A percentile compares a stretch with the other conserved stretches of the same genome.
Evolutionary conservation across 2,329 filamentous ascomycete species (phyloP).

Genomic region (Ceratocystis albifundus): DNA sequence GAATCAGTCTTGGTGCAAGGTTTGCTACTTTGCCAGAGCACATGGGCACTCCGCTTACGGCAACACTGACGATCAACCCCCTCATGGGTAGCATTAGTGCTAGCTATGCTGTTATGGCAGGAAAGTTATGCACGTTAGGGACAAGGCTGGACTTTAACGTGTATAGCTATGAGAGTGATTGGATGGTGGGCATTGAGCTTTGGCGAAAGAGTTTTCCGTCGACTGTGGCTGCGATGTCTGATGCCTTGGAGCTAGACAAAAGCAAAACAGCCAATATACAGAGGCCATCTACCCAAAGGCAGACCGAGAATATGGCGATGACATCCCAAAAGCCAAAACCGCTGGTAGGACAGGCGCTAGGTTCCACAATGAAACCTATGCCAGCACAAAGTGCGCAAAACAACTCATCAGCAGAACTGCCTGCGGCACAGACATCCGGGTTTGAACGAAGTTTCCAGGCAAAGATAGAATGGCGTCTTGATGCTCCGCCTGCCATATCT

Average conservation of each 20-base stretch:
- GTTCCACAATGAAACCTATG: not conserved
- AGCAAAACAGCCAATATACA: not conserved
- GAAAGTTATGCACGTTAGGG: constrained; percentile 69
- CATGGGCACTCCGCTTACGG: constrained; percentile 79
- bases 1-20: constrained; percentile 74
- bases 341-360: not conserved
- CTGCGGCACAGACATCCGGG: constrained; percentile 20
- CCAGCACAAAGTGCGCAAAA: not conserved
- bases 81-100: constrained; percentile 88
- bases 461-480: constrained; percentile 42
- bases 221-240: constrained; percentile 30
- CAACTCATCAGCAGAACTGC: not conserved
- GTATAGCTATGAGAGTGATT: constrained; percentile 93
- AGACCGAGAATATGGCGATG: not conserved
- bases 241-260: constrained; percentile 19
- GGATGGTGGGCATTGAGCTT: constrained; percentile 82
- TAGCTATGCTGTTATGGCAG: constrained; percentile 83
- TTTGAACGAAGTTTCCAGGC: constrained; percentile 41
- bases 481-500: constrained; percentile 25
- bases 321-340: not conserved
- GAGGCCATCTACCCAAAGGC: not conserved
- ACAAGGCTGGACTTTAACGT: constrained; percentile 95
- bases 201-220: constrained; percentile 56
- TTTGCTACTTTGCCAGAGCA: constrained; percentile 78
- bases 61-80: constrained; percentile 85